These are phyloP conservation scores for Colletotrichum scovillei DNA, from an alignment of 2,329 filamentous ascomycete species.

Conservation along the genomic window DNA sequence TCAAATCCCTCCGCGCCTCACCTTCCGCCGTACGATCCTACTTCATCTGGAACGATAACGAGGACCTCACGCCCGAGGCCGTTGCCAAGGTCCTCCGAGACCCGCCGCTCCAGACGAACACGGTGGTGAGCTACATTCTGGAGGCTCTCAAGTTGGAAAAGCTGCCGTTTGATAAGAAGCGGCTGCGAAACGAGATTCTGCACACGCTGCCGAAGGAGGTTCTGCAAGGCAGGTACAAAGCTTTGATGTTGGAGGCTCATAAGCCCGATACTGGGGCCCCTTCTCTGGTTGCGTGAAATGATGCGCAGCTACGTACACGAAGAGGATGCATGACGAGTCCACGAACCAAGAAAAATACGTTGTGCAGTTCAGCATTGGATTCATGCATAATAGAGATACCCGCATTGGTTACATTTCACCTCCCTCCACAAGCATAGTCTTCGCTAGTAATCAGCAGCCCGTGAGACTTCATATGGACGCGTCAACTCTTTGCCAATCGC, in stretches of 20 bases:
- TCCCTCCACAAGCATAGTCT: not conserved
- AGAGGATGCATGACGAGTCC: not conserved
- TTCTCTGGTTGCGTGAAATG: not conserved
- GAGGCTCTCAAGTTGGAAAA: constrained; percentile 63
- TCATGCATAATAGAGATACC: constrained; percentile 26
- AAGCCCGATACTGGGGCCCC: not conserved
- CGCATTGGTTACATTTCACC: constrained; percentile 5
- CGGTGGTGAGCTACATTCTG: constrained; percentile 70
- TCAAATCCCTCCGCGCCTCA: constrained; percentile 38
- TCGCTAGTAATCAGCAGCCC: not conserved
- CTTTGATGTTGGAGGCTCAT: constrained; percentile 41
- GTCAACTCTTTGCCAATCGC: not conserved
- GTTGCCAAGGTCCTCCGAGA: constrained; percentile 68
- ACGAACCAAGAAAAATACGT: not conserved
- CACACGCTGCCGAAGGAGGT: constrained; percentile 42
- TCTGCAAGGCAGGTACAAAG: constrained; percentile 40
- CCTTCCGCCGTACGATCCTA: constrained; percentile 66
- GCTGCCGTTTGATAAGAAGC: constrained; percentile 59
- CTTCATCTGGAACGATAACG: constrained; percentile 70
- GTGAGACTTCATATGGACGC: not conserved
- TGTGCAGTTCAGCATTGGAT: constrained; percentile 8
- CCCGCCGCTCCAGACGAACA: constrained; percentile 67
- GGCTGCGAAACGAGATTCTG: constrained; percentile 59
- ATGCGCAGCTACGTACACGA: not conserved
- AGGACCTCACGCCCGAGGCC: constrained; percentile 57